Base-by-base conservation (phyloP, 1,284 basidiomycete species). In the Cystobasidium slooffiae region DNA sequence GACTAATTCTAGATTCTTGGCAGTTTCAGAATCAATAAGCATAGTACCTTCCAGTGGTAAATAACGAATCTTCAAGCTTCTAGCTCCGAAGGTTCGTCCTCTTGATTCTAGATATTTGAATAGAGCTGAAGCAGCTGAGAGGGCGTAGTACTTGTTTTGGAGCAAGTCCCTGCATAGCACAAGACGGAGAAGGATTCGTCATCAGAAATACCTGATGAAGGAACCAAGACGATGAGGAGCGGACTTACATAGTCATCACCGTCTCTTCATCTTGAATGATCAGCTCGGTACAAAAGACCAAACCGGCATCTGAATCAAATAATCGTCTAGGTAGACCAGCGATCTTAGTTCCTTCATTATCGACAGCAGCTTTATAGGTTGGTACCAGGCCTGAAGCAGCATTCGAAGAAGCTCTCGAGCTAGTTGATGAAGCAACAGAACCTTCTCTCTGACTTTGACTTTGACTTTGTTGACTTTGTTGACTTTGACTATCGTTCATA, bases 11-110 rank as follows among this genome's bases (percentile, higher is more conserved):
- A 98, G 86, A 80, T 94, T 93, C 61, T 87, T 87, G 0, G 89
- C 91, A 0, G 91, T 93, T 73, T 94, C 93, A 0, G 88, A 86
- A 80, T 97, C 94, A 78, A 98, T 91, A 86, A 96, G 87, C 90
- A 97, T 92, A 0, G 92, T 94, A 83, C 86, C 87, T 78, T 86
- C 91, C 0, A 92, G 88, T 1, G 91, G 88, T 0, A 88, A 85
- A 80, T 91, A 96, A 14, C 86, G 85, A 75, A 97, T 93, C 41
- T 88, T 87, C n/a, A 97, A 84, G 9, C 91, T 93, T 10, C 84
- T 84, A 0, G 87, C 84, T 0, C 89, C 85, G 80, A 92, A 96
- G 14, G 87, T 86, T 0, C 87, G 87, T 75, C 90, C 90, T 65
- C 90, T 86, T 1, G 82, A 81, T 79, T 93, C 89, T 14, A 89